A percentile compares a stretch with the other conserved stretches of the same genome.
phyloP scores from a whole-genome alignment of 495 filamentous ascomycete species.

The Neurospora sp. region DNA sequence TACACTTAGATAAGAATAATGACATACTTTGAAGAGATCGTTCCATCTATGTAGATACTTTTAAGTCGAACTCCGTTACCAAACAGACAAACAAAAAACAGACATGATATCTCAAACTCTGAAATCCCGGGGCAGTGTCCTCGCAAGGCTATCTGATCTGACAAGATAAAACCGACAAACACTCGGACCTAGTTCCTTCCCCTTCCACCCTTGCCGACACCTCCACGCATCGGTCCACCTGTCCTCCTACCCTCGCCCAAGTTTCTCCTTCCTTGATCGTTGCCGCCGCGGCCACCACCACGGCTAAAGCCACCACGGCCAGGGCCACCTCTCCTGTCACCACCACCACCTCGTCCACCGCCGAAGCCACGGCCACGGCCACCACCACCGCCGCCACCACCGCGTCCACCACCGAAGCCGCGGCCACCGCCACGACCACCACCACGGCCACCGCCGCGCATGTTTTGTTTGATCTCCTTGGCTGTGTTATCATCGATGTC shows the following conservation, averaged over 20 bases:
- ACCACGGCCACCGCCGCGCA: constrained; percentile 11
- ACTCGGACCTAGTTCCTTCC: background rate
- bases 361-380: constrained; percentile 6
- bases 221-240: background rate
- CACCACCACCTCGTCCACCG: constrained; percentile 6
- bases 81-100: background rate
- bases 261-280: background rate
- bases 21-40: background rate
- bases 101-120: background rate
- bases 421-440: constrained; percentile 13
- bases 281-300: constrained; percentile 10
- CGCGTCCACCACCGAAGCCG: constrained; percentile 15
- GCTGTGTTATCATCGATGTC: constrained; percentile 32
- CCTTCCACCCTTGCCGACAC: background rate
- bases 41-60: background rate
- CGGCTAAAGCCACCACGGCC: constrained; percentile 2
- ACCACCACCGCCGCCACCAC: constrained; percentile 4
- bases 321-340: constrained; percentile 3
- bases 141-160: background rate
- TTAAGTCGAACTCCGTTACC: background rate
- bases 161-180: background rate
- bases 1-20: background rate
- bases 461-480: constrained; percentile 35
- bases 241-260: background rate
- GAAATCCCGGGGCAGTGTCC: background rate